Conservation (phyloP, 2,329 filamentous ascomycete species). For the Drechslerella stenobrocha region DNA sequence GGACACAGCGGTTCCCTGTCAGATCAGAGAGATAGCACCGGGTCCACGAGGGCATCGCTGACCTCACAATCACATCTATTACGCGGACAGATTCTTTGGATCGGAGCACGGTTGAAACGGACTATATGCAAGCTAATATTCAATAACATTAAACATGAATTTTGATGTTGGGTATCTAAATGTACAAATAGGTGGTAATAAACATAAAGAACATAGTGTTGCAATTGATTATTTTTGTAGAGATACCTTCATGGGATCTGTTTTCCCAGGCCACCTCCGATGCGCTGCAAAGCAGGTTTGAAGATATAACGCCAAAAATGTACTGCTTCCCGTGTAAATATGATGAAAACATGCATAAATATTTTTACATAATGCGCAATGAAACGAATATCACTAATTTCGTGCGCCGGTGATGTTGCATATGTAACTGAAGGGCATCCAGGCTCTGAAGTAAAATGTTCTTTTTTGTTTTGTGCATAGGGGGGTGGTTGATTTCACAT, state of each 20-base stretch:
- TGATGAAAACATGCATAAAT: slow-evolving; percentile 32
- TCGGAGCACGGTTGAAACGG: too few species aligned
- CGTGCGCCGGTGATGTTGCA: slow-evolving; percentile 45
- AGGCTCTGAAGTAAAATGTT: neutral
- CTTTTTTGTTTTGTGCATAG: neutral
- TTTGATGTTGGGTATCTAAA: slow-evolving; percentile 48
- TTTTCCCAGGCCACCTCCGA: neutral
- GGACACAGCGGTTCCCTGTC: too few species aligned
- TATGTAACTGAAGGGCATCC: slow-evolving; percentile 3
- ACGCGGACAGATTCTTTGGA: too few species aligned
- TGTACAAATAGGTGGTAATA: slow-evolving; percentile 35
- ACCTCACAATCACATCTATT: too few species aligned
- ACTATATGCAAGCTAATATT: too few species aligned
- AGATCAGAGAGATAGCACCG: too few species aligned
- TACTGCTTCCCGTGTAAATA: slow-evolving; percentile 25
- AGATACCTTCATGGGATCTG: neutral
- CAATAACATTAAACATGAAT: slow-evolving; percentile 3
- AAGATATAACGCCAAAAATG: slow-evolving; percentile 36
- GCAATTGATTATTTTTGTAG: neutral
- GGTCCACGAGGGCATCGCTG: too few species aligned
- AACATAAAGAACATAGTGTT: slow-evolving; percentile 14
- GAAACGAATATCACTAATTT: slow-evolving; percentile 36
- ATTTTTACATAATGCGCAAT: slow-evolving; percentile 47
- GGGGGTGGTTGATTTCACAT: neutral
- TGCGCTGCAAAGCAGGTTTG: slow-evolving; percentile 10